Base-by-base conservation (phyloP, 1,284 basidiomycete species). In the Ceratobasidium sp. region DNA sequence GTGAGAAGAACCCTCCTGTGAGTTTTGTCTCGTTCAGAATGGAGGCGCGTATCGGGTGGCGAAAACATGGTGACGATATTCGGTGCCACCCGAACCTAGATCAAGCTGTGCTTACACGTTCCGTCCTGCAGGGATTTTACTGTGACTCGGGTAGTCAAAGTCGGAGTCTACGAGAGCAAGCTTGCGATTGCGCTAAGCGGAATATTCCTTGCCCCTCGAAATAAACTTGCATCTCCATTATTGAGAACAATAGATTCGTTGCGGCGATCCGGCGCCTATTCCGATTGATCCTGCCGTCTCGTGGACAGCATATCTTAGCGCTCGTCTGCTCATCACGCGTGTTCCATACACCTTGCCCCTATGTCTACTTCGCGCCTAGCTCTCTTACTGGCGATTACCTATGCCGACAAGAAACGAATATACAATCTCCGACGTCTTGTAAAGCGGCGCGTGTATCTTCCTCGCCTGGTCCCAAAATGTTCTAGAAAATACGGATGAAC, bases 1-100 rank as follows among this genome's bases (percentile, higher is more conserved):
- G n/a, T n/a, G 96, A 95, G 84, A 97, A 99, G 84, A 99, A 99
- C 82, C 94, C 94, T 76, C 99, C 98, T 85, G 58, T 12, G 58
- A 33, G 46, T 49, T 49, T 9, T 49, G 46, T 12, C 12, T 12
- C 18, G 9, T 18, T 49, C 9, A 49, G 46, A 49, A 3, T 18
- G 18, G 46, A 49, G 46, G 10, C 12, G 46, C 33, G 33, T 4
- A 33, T 4, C 33, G 33, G 33, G 33, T 33, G 33, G 33, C 33
- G 33, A 33, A 33, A 33, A 18, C 9, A 49, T 2, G 46, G 46
- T 49, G 46, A 18, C 46, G 10, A 49, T 49, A 18, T 33, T 28
- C 26, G 7, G 26, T 26, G 18, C 39, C 13, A 39, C 58, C 58
- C 13, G n/a, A 15, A 33, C 13, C 26, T 15, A 15, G 33, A 26